Evolutionary conservation across 441 rosid species (phyloP).

Genomic region (Capsella rubella): DNA sequence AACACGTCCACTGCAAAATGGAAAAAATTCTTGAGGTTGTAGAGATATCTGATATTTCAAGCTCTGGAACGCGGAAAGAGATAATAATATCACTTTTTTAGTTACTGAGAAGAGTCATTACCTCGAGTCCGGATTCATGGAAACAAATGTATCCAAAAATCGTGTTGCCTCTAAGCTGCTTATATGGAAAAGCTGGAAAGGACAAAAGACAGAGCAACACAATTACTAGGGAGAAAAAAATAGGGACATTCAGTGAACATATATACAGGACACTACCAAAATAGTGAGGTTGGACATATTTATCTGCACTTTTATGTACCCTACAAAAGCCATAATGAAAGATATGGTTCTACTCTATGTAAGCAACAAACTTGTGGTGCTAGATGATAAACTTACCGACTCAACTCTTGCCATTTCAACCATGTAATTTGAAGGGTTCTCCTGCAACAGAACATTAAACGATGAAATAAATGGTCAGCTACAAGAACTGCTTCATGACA

Average conservation of each 20-base stretch:
- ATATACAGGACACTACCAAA: conserved; percentile 18
- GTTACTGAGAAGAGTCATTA: conserved; percentile 40
- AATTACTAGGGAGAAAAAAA: conserved; percentile 31
- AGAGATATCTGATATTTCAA: background rate
- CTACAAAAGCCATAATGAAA: conserved; percentile 13
- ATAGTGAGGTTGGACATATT: conserved; percentile 5
- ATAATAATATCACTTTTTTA: background rate
- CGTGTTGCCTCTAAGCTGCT: conserved; percentile 78
- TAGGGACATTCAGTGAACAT: background rate
- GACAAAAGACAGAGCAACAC: conserved; percentile 30
- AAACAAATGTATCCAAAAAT: conserved; percentile 76
- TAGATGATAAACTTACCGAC: conserved; percentile 63
- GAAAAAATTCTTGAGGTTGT: conserved; percentile 2
- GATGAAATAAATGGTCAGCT: conserved; percentile 17
- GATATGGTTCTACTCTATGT: conserved; percentile 14
- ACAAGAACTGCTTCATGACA: conserved; percentile 19
- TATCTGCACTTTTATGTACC: background rate
- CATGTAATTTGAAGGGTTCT: conserved; percentile 78
- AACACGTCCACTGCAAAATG: conserved; percentile 75
- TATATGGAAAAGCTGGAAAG: conserved; percentile 72
- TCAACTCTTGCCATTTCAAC: conserved; percentile 93
- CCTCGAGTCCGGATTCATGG: conserved; percentile 92
- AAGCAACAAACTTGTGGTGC: conserved; percentile 37
- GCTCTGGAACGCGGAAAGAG: background rate
- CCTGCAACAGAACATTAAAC: conserved; percentile 54